Base-by-base conservation (phyloP, 768 basidiomycete genomes). In the Astraeus odoratus region DNA sequence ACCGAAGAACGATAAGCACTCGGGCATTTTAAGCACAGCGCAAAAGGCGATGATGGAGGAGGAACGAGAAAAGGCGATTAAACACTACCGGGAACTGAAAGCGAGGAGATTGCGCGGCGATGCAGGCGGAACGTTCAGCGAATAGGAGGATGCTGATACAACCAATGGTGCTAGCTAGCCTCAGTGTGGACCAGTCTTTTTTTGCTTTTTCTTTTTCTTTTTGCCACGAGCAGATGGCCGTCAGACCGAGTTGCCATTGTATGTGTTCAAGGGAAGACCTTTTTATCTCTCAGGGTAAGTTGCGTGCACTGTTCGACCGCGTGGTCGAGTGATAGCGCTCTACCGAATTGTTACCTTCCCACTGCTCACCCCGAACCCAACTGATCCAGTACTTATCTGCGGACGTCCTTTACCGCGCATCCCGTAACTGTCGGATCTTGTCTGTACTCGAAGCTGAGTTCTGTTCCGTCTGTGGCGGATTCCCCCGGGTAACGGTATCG, bases 41-140 rank as follows among this genome's bases (percentile, higher is more conserved):
- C 85, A 88, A 66, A 81, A 78, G 58, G 70, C 71, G 5, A 79
- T 86, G 79, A 79, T 91, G 76, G 84, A 84, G 55, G 69, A 71
- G 42, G 86, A 89, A 60, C 72, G 87, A 50, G 80, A 84, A 53
- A 80, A 74, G 48, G 84, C 67, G 18, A 81, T 91, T 48, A 65
- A 62, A 56, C 70, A 74, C 43, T 89, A 88, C 60, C 67, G 87
- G 48, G 75, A 81, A 61, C 55, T 89, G 61, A 88, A 83, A 60
- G 79, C 75, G 18, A 67, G 58, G 52, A 72, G 67, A 56, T 44
- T 56, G 56, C 54, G 45, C 38, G 51, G 47, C 34, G 40, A 44
- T 44, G 43, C 41, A 39, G 47, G 52, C 36, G 33, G 27, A 35
- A 50, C 44, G 48, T 36, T 44, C 23, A 36, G 26, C 18, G 48